Conservation (phyloP, 2,329 filamentous ascomycete genomes). For the Domatiomyces globalis region DNA sequence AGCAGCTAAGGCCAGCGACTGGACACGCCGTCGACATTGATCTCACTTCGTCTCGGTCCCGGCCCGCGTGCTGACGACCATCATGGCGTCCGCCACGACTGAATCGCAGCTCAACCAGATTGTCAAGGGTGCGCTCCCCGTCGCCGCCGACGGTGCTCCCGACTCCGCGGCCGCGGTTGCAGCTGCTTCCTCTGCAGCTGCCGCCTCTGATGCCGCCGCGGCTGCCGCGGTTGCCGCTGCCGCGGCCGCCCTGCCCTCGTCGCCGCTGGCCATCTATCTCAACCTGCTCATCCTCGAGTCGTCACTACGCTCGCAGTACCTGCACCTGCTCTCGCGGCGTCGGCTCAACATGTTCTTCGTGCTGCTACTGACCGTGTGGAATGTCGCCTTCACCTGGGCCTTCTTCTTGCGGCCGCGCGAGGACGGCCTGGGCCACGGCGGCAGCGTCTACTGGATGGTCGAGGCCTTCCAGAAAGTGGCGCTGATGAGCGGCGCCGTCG, state of each 20-base stretch:
- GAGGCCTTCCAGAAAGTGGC: constrained; percentile 83
- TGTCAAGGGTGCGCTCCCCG: constrained; percentile 73
- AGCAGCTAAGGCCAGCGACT: too few species aligned
- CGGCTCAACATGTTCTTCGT: constrained; percentile 91
- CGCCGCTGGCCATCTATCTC: constrained; percentile 90
- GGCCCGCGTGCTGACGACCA: not conserved
- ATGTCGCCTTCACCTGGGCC: constrained; percentile 70
- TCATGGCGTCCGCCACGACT: not conserved
- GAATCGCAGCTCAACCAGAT: constrained; percentile 55
- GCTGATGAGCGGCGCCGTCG: constrained; percentile 80
- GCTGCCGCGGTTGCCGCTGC: too few species aligned
- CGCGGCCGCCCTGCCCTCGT: constrained; percentile 58
- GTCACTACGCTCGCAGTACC: constrained; percentile 80
- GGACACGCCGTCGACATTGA: too few species aligned
- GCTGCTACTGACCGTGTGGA: constrained; percentile 64
- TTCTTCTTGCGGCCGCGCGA: constrained; percentile 92
- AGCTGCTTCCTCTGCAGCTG: not conserved
- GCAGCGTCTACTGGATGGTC: constrained; percentile 90
- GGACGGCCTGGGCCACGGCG: constrained; percentile 79
- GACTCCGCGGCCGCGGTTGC: too few species aligned
- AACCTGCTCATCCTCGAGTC: constrained; percentile 95
- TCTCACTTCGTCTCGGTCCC: not conserved
- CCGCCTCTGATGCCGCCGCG: not conserved
- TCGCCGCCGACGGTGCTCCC: constrained; percentile 22
- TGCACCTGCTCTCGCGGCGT: constrained; percentile 72